Conservation (phyloP, 2,329 filamentous ascomycete species). For the Herpotrichia juniperi region DNA sequence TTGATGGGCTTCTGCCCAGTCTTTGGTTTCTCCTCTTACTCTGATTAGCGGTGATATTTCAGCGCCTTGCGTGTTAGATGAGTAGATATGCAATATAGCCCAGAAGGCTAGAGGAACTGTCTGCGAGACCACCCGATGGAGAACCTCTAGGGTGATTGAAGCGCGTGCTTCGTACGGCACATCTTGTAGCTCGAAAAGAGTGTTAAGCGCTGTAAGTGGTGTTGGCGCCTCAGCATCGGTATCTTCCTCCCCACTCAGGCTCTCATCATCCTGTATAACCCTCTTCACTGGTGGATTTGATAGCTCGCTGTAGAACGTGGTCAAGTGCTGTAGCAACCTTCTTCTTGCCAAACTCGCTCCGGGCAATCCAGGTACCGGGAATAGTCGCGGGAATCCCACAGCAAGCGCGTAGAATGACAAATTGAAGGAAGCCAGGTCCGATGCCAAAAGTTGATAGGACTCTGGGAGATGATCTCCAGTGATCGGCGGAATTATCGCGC, state of each 20-base stretch:
- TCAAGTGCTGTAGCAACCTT: slow-evolving; percentile 34
- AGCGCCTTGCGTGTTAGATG: not conserved
- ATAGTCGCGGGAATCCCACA: slow-evolving; percentile 61
- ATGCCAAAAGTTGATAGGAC: slow-evolving; percentile 51
- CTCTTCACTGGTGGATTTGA: slow-evolving; percentile 33
- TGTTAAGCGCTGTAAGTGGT: slow-evolving; percentile 37
- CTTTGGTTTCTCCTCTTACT: slow-evolving; percentile 35
- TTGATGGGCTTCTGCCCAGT: slow-evolving; percentile 38
- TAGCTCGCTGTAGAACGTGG: slow-evolving; percentile 32
- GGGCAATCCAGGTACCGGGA: slow-evolving; percentile 57
- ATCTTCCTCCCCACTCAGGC: slow-evolving; percentile 37
- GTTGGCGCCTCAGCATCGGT: slow-evolving; percentile 41
- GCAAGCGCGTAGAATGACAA: slow-evolving; percentile 60
- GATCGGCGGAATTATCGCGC: slow-evolving; percentile 55
- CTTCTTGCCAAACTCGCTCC: slow-evolving; percentile 41
- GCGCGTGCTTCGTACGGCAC: slow-evolving; percentile 34
- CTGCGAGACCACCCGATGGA: slow-evolving; percentile 35
- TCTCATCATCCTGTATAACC: slow-evolving; percentile 38
- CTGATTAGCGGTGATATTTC: slow-evolving; percentile 19
- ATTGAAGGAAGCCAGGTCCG: slow-evolving; percentile 63
- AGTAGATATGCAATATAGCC: slow-evolving; percentile 38
- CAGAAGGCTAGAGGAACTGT: slow-evolving; percentile 41
- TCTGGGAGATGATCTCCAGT: slow-evolving; percentile 58
- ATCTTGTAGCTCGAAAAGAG: slow-evolving; percentile 35
- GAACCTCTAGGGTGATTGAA: slow-evolving; percentile 33